Conservation (phyloP, 2,329 filamentous ascomycete species). For the Botryotinia convoluta region DNA sequence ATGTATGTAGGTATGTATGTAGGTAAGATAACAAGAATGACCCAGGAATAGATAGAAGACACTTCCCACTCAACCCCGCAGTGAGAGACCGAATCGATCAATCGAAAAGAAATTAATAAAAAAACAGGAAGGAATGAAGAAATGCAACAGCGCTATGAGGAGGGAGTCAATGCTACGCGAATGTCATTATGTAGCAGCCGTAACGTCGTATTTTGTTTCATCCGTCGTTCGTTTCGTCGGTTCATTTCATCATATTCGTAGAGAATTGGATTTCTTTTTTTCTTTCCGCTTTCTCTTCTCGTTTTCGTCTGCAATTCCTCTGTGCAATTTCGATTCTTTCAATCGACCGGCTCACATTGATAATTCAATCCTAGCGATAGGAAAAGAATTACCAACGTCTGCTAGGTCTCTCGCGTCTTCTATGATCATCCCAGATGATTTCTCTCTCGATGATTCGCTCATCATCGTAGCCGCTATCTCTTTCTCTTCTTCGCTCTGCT, state of each 20-base stretch:
- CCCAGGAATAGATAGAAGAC: neutral
- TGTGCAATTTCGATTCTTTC: neutral
- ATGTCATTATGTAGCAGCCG: conserved; percentile 14
- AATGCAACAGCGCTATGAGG: conserved; percentile 12
- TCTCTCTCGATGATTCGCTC: conserved; percentile 67
- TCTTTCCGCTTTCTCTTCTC: neutral
- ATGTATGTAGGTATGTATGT: neutral
- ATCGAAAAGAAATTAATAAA: neutral
- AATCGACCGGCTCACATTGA: neutral
- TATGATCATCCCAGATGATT: conserved; percentile 55
- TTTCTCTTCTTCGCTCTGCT: conserved; percentile 26
- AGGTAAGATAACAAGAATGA: neutral
- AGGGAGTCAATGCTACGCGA: neutral
- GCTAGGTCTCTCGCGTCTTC: conserved; percentile 15
- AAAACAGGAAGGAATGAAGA: neutral
- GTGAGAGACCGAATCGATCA: neutral
- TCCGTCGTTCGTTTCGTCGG: conserved; percentile 3
- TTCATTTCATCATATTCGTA: conserved; percentile 17
- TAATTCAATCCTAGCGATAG: neutral
- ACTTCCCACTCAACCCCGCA: neutral
- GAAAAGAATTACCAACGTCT: conserved; percentile 13
- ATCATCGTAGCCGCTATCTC: conserved; percentile 50
- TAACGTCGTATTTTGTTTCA: conserved; percentile 7
- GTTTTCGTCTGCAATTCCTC: neutral
- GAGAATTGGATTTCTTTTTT: neutral